Base-by-base conservation (phyloP, 805 yeast species). In the Yarrowia deformans region DNA sequence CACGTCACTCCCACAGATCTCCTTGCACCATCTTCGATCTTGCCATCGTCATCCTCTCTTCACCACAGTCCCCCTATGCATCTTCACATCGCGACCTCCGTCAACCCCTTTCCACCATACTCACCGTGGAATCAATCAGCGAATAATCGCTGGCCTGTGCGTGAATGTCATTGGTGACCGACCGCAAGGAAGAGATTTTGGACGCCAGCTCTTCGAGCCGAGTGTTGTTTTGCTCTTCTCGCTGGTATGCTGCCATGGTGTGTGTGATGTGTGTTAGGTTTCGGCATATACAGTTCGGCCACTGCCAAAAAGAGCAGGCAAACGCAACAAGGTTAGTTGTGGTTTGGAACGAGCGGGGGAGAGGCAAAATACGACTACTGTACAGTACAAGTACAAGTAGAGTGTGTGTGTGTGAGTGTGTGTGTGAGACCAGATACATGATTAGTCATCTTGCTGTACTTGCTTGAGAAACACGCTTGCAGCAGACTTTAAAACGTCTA, bases 161-260 rank as follows among this genome's bases (percentile, higher is more conserved):
- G 72, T 88, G 86, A 45, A 90, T 88, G 70, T 90, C 94, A 71
- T 85, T 84, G 67, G 91, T 89, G 34, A 90, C 86, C 69, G 82
- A 81, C 70, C 90, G 84, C 72, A 90, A 84, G 0, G 88, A 82
- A 1, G 91, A 83, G 46, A 90, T 80, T 75, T 90, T 90, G 66
- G 84, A 82, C 1, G 93, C 90, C 29, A 90, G 81, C 71, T 83
- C 84, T 71, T 88, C 85, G 71, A 90, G 82, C 71, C 88, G 83
- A 45, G 80, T 80, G 75, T 90, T 90, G 78, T 90, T 90, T 82
- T 89, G 12, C 74, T 66, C 69, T 52, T 66, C 69, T 42, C 69
- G 60, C 56, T 63, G 68, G 61, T 66, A 66, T 16, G 69, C 69
- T 29, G 56, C 39, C 68, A 63, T 63, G 19, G 37, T 37, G 37